Conservation (phyloP, 129 eudicot species). For the Apium graveolens region DNA sequence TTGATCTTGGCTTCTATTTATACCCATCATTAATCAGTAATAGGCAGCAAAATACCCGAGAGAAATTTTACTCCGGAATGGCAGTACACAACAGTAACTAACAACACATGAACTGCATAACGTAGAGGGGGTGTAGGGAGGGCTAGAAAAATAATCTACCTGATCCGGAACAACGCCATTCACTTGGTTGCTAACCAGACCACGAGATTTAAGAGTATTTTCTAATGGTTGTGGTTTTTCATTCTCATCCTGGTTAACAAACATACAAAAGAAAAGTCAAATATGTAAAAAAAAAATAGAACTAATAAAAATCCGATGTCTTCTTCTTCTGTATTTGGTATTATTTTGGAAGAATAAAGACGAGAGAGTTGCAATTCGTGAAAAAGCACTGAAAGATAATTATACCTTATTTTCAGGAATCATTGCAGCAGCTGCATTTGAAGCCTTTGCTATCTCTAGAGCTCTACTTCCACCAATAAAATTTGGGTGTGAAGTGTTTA, state of each 20-base stretch:
- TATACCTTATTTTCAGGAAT: conserved; percentile 41
- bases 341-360: background rate
- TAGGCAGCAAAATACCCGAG: background rate
- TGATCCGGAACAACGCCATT: conserved; percentile 79
- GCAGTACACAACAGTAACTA: background rate
- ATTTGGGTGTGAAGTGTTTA: conserved; percentile 79
- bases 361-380: background rate
- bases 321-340: background rate
- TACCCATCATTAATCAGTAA: background rate
- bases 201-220: conserved; percentile 61
- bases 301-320: background rate
- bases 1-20: background rate
- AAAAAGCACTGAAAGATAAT: background rate
- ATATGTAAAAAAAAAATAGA: too few species aligned
- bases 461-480: conserved; percentile 77
- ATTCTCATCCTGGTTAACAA: conserved; percentile 58
- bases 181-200: conserved; percentile 48
- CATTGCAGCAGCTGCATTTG: conserved; percentile 17
- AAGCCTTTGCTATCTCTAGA: conserved; percentile 43
- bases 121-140: too few species aligned
- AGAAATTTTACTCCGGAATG: background rate
- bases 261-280: background rate
- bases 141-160: conserved; percentile 27
- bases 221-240: conserved; percentile 48
- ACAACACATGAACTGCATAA: background rate